Evolutionary conservation across 1,284 basidiomycete genomes (phyloP), one percentile per base, ranked within the genome.

Genomic region (Cryptococcus deneoformans): DNA sequence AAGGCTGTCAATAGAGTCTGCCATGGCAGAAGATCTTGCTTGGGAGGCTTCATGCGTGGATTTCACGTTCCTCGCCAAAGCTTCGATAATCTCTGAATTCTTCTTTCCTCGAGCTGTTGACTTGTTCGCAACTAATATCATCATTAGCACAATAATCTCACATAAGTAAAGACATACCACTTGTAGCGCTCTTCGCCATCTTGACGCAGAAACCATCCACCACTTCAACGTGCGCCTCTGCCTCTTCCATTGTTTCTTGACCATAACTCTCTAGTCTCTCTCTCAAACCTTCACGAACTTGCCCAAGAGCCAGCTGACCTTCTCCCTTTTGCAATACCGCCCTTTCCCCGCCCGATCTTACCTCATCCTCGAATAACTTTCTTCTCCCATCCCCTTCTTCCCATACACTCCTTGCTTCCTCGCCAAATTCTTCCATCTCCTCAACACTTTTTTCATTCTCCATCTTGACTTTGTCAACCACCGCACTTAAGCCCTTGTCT

Each of bases 401-500:
- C 47, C 55, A 56, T 24, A 42, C 51, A 3, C 36, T 44, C 12
- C 53, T 46, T 5, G 56, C 56, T 12, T 57, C 43, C 3, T 36
- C 50, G 5, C 29, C 38, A 46, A 62, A 66, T 3, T 5, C 6
- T 6, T 57, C 48, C 65, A 73, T 61, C 39, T 54, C 54, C 10
- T 80, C 79, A 58, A 86, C 82, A 0, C 82, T 84, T 49, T 80
- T 75, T 4, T 76, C 73, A 65, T 89, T 89, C 48, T 81, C 84
- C 24, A 79, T 76, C 56, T 84, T 81, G 39, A 89, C 78, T 35
- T 78, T 72, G 1, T 77, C 77, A 50, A 91, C 80, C 0, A 85
- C 83, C 11, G 84, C 82, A 20, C 82, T 80, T 46, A 93, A 78
- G n/a, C 84, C 84, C 16, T 82, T 79, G 66, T 92, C 87, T 38